Conservation (phyloP, 2,329 filamentous ascomycete genomes). For the Verticillium klebahnii region DNA sequence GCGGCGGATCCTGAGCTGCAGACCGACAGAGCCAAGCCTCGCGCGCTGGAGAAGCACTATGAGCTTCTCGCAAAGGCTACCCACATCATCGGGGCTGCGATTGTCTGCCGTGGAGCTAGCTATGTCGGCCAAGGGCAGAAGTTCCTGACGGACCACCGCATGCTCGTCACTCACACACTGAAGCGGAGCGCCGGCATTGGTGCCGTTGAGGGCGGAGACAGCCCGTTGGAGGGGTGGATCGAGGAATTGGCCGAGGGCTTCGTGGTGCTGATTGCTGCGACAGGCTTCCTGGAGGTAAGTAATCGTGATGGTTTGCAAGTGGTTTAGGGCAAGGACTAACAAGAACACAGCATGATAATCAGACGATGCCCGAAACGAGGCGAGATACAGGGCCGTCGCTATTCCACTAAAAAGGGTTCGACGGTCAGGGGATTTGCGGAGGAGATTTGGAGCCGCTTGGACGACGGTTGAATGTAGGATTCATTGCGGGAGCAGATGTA, state of each 20-base stretch:
- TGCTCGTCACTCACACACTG: conserved; percentile 81
- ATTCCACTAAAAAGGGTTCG: conserved; percentile 29
- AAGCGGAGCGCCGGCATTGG: conserved; percentile 84
- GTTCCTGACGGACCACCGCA: conserved; percentile 79
- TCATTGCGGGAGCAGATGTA: conserved; percentile 1
- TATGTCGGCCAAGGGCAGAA: conserved; percentile 75
- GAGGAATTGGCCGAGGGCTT: conserved; percentile 80
- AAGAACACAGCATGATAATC: conserved; percentile 34
- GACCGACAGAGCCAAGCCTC: conserved; percentile 64
- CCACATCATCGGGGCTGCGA: conserved; percentile 75
- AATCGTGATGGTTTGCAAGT: neutral
- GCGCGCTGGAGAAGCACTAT: conserved; percentile 77
- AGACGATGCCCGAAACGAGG: conserved; percentile 26
- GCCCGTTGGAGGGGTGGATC: conserved; percentile 55
- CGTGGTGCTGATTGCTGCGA: conserved; percentile 76
- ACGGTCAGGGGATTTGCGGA: neutral
- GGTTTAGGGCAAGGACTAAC: neutral
- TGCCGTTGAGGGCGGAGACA: conserved; percentile 25
- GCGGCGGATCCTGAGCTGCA: conserved; percentile 88
- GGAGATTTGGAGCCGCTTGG: neutral
- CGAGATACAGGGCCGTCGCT: conserved; percentile 24
- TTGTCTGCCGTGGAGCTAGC: conserved; percentile 76
- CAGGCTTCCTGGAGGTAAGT: conserved; percentile 80
- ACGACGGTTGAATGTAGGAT: neutral
- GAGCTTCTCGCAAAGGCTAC: conserved; percentile 74